A percentile compares a stretch with the other conserved stretches of the same genome.
These are phyloP conservation scores for Gymnopilus junonius DNA, from an alignment of 768 basidiomycete species.

Conservation along the genomic window DNA sequence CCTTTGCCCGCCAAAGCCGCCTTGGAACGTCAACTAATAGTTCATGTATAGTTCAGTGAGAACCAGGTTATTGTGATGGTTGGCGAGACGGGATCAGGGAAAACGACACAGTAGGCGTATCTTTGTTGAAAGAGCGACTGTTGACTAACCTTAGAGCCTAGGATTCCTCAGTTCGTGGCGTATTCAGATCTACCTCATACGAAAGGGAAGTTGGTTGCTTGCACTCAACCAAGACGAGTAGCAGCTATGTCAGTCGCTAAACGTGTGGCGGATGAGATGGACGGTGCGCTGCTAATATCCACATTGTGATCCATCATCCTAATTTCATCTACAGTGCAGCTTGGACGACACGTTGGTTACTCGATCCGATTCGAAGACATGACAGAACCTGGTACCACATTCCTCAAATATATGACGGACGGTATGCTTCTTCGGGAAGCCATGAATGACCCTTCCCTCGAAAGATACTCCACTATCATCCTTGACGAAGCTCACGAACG, in stretches of 20 bases:
- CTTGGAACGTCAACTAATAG: conserved; percentile 18
- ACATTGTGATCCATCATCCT: background rate
- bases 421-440: conserved; percentile 99
- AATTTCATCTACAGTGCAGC: conserved; percentile 61
- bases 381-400: conserved; percentile 88
- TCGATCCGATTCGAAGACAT: conserved; percentile 98
- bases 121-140: background rate
- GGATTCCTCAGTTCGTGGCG: conserved; percentile 96
- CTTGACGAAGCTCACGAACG: conserved; percentile 99
- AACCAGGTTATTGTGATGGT: conserved; percentile 92
- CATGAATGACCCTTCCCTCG: conserved; percentile 92
- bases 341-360: conserved; percentile 96
- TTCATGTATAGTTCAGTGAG: conserved; percentile 60
- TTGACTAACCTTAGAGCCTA: conserved; percentile 34
- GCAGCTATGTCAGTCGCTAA: conserved; percentile 98
- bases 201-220: conserved; percentile 90
- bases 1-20: conserved; percentile 20
- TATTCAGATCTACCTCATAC: conserved; percentile 93
- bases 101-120: conserved; percentile 70
- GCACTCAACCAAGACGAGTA: conserved; percentile 95
- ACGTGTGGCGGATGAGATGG: conserved; percentile 99
- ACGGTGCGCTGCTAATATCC: conserved; percentile 59
- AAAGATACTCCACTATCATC: conserved; percentile 96
- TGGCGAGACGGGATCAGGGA: conserved; percentile 97
- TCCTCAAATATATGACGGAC: conserved; percentile 99